These are phyloP conservation scores for Carallia pectinifolia DNA, from an alignment of 345 rosid genomes.

Conservation along the genomic window DNA sequence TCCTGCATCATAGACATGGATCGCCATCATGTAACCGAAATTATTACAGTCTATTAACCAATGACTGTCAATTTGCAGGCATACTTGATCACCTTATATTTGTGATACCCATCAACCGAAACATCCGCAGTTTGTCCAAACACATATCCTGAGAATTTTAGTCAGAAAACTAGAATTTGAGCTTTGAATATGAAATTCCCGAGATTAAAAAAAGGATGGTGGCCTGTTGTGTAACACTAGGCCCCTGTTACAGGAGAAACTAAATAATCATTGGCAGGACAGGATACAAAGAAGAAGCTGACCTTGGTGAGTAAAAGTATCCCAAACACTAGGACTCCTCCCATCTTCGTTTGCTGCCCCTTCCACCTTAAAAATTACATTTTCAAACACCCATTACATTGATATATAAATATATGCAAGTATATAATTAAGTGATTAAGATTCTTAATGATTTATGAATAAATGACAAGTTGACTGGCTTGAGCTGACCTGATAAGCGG, in stretches of 20 bases:
- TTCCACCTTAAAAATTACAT: not conserved
- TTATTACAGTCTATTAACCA: not conserved
- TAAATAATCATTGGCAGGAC: not conserved
- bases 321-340: conserved; percentile 48
- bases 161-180: not conserved
- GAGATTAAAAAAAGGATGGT: not conserved
- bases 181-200: too few relatives aligned
- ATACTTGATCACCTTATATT: conserved; percentile 45
- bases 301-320: conserved; percentile 46
- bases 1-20: conserved; percentile 37
- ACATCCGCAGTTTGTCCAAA: conserved; percentile 43
- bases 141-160: conserved; percentile 29
- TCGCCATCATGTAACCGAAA: not conserved
- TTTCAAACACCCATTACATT: not conserved
- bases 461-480: conserved; percentile 16
- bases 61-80: not conserved
- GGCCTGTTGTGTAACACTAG: not conserved
- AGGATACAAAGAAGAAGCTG: not conserved
- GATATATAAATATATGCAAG: too few relatives aligned
- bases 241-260: too few relatives aligned
- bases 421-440: not conserved
- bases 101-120: conserved; percentile 55
- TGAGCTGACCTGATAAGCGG: conserved; percentile 55
- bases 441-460: not conserved
- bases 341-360: not conserved